Conservation (phyloP, 257 asterid genomes). For the Lithospermum erythrorhizon region DNA sequence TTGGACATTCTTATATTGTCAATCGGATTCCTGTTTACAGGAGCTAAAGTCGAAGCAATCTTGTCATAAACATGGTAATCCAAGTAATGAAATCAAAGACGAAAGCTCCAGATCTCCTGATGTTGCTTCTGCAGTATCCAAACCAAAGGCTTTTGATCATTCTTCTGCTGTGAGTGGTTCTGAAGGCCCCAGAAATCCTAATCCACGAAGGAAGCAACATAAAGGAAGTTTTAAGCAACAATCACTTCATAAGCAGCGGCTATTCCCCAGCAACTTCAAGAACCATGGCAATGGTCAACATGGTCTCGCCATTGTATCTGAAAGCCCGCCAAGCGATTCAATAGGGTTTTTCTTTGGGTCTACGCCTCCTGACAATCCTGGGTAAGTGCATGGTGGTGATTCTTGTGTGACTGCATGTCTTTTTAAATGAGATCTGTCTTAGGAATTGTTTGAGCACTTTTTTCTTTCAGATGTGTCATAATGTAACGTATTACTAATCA, state of each 20-base stretch:
- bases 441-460: too few species aligned
- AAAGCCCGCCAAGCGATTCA: constrained; percentile 72
- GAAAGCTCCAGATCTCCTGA: constrained; percentile 37
- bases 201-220: constrained; percentile 46
- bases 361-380: constrained; percentile 72
- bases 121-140: constrained; percentile 25
- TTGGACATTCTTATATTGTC: background rate
- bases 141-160: constrained; percentile 36
- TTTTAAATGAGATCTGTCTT: background rate
- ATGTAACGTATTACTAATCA: too few species aligned
- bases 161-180: constrained; percentile 36
- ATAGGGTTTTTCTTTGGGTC: constrained; percentile 95
- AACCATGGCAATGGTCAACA: constrained; percentile 43
- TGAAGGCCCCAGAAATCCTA: constrained; percentile 37
- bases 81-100: constrained; percentile 29
- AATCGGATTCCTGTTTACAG: constrained; percentile 28
- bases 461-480: too few species aligned
- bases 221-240: constrained; percentile 59
- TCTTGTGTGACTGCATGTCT: background rate
- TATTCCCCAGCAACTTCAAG: constrained; percentile 41
- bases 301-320: constrained; percentile 36
- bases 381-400: constrained; percentile 33
- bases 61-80: constrained; percentile 25
- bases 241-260: constrained; percentile 44
- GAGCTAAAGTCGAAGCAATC: constrained; percentile 57